phyloP scores from a whole-genome alignment of 75 land plant genomes.

The Adiantum capillusveneris region DNA sequence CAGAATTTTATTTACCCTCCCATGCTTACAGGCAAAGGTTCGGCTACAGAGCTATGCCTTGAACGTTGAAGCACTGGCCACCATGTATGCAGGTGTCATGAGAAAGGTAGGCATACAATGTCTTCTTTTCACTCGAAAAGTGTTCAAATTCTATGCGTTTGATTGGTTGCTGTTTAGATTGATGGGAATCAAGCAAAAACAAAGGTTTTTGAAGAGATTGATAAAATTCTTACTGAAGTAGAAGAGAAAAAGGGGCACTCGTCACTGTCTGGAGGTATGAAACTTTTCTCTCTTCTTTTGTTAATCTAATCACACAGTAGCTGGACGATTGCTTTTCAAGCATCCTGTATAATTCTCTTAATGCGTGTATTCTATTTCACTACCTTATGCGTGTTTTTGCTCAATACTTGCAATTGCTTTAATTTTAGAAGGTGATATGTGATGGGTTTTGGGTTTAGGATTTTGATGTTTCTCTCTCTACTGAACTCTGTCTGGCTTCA shows the following conservation, averaged over 20 bases:
- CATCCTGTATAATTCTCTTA: too few species aligned
- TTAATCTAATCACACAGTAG: too few species aligned
- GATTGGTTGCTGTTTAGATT: slow-evolving; percentile 33
- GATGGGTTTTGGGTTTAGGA: too few species aligned
- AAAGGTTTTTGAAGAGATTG: slow-evolving; percentile 61
- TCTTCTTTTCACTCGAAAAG: background rate
- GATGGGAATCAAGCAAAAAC: slow-evolving; percentile 84
- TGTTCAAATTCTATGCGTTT: background rate
- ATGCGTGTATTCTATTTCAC: too few species aligned
- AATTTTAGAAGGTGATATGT: too few species aligned
- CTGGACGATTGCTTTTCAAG: too few species aligned
- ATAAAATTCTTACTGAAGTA: slow-evolving; percentile 14
- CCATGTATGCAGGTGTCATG: slow-evolving; percentile 46
- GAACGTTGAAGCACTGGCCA: slow-evolving; percentile 53
- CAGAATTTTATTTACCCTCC: background rate
- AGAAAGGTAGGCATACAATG: slow-evolving; percentile 38
- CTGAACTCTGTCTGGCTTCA: too few species aligned
- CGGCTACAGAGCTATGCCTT: slow-evolving; percentile 62
- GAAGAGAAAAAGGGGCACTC: background rate
- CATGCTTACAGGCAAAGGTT: slow-evolving; percentile 43
- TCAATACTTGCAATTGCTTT: too few species aligned
- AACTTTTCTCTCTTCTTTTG: too few species aligned
- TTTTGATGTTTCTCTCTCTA: too few species aligned
- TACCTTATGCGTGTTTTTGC: too few species aligned
- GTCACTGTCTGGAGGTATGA: too few species aligned